Percentiles rank a stretch among this genome's conserved stretches.
These are phyloP conservation scores for Cupressus sempervirens DNA, from an alignment of 75 land plant genomes.

Conservation along the genomic window DNA sequence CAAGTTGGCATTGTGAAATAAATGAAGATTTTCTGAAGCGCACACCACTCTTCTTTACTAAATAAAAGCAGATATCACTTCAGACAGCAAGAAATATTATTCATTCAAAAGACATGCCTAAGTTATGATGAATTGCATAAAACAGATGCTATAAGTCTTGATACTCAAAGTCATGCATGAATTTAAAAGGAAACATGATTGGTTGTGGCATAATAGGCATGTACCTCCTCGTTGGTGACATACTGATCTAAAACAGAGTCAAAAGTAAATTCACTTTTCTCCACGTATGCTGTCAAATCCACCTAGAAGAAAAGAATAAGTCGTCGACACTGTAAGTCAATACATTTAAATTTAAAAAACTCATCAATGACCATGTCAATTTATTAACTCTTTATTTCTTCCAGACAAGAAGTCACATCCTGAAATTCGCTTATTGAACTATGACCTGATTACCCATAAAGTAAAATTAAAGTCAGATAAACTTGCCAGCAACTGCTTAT, in stretches of 20 bases:
- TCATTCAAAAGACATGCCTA: not conserved
- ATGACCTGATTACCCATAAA: not conserved
- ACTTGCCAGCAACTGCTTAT: not conserved
- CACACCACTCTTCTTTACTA: not conserved
- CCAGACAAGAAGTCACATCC: not conserved
- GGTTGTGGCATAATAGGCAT: not conserved
- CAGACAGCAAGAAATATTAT: not conserved
- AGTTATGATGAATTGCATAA: not conserved
- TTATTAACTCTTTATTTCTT: not conserved
- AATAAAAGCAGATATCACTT: not conserved
- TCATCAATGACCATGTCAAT: not conserved
- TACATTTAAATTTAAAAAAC: not conserved
- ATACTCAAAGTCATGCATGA: not conserved
- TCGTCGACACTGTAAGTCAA: not conserved
- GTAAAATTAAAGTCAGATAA: not conserved
- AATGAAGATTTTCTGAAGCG: not conserved
- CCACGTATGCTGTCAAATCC: constrained; percentile 54
- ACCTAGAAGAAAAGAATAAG: constrained; percentile 21
- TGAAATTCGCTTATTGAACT: not conserved
- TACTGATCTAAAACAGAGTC: constrained; percentile 50
- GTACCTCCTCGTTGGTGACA: constrained; percentile 42
- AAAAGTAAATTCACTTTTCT: constrained; percentile 50
- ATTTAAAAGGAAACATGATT: not conserved
- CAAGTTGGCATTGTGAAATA: not conserved
- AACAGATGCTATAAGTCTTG: not conserved